A percentile compares a stretch with the other conserved stretches of the same genome.
Evolutionary conservation across 2,329 filamentous ascomycete genomes (phyloP).

Genomic region (Paramyrothecium sp.): DNA sequence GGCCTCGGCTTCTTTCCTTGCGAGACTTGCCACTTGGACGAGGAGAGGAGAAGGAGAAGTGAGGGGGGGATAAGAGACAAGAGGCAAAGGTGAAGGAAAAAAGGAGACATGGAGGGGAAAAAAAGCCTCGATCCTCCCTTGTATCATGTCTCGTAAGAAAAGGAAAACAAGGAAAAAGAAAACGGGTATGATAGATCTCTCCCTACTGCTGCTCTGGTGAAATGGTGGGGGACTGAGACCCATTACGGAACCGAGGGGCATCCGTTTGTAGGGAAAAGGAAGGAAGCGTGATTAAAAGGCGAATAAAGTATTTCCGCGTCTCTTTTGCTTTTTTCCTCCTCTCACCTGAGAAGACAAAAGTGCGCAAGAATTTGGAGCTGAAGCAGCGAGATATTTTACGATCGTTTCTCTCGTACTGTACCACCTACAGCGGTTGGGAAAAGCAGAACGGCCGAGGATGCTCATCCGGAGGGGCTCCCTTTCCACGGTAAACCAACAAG

Average conservation of each 20-base stretch:
- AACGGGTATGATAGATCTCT: neutral
- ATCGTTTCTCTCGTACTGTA: no score
- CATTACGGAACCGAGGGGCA: neutral
- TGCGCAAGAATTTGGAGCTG: no score
- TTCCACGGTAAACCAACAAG: conserved; percentile 6
- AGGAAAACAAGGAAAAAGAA: no score
- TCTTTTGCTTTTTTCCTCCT: no score
- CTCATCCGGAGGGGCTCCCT: no score
- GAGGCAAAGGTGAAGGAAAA: neutral
- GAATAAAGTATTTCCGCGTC: conserved; percentile 5
- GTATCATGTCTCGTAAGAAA: neutral
- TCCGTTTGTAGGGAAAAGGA: conserved; percentile 4
- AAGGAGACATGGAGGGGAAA: no score
- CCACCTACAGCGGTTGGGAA: no score
- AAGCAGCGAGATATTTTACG: no score
- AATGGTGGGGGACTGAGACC: neutral
- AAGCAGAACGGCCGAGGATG: no score
- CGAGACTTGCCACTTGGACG: neutral
- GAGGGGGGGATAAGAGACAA: neutral
- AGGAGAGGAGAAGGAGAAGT: neutral
- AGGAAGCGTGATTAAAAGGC: conserved; percentile 2
- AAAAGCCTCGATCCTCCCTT: no score
- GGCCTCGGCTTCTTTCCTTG: no score
- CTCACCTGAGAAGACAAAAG: no score
- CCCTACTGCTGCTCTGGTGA: neutral